Conservation (phyloP, 371 early-diverging fungal species). For the Mortierella sp. region DNA sequence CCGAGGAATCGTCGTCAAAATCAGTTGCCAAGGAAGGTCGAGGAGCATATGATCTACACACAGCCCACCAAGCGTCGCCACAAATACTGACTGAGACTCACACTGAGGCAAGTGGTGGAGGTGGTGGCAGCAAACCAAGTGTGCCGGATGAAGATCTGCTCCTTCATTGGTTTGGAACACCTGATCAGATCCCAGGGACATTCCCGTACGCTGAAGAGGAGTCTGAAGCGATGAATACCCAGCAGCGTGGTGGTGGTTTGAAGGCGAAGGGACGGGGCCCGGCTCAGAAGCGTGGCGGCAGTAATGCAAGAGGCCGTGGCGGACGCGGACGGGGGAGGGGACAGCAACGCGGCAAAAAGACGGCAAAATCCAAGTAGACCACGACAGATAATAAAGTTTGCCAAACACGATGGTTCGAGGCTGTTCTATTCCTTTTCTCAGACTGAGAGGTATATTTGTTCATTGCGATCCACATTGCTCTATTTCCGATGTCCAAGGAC, state of each 20-base stretch:
- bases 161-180: slow-evolving; percentile 45
- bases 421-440: too few species aligned
- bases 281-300: slow-evolving; percentile 1
- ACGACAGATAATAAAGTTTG: too few species aligned
- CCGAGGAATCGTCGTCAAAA: background rate
- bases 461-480: too few species aligned
- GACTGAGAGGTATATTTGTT: too few species aligned
- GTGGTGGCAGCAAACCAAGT: background rate
- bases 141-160: slow-evolving; percentile 31
- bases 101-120: background rate
- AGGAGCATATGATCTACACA: slow-evolving; percentile 44
- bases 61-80: slow-evolving; percentile 43
- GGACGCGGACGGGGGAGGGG: slow-evolving; percentile 10
- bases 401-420: too few species aligned
- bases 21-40: background rate
- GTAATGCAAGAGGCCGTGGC: background rate
- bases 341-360: background rate
- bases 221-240: background rate
- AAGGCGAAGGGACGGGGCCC: too few species aligned
- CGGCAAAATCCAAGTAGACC: too few species aligned
- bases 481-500: too few species aligned
- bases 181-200: slow-evolving; percentile 50
- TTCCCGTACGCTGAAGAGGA: slow-evolving; percentile 38
- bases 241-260: too few species aligned
- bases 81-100: slow-evolving; percentile 14